Evolutionary conservation across 805 yeast species (phyloP).

Genomic region (Spathaspora gorwiae): DNA sequence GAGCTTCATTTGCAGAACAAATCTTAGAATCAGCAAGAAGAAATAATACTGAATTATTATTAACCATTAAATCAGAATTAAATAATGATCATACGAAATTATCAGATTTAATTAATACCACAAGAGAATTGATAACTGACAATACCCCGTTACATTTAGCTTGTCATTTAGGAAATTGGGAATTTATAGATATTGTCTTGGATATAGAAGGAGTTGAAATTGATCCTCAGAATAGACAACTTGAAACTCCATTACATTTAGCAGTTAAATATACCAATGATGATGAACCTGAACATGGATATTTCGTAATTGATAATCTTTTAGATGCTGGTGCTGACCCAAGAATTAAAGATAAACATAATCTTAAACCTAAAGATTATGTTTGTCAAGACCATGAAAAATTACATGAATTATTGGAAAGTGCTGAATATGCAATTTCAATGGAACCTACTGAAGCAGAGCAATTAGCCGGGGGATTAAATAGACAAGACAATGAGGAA

Average conservation of each 20-base stretch:
- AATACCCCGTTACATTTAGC: slow-evolving; percentile 81
- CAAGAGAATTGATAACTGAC: slow-evolving; percentile 67
- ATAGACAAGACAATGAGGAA: slow-evolving; percentile 28
- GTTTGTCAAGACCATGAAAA: slow-evolving; percentile 51
- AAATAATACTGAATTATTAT: slow-evolving; percentile 74
- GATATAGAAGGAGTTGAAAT: slow-evolving; percentile 90
- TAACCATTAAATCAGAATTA: slow-evolving; percentile 46
- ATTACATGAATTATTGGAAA: slow-evolving; percentile 61
- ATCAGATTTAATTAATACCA: slow-evolving; percentile 54
- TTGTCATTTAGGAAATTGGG: slow-evolving; percentile 78
- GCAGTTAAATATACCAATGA: slow-evolving; percentile 68
- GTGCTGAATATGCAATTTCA: slow-evolving; percentile 74
- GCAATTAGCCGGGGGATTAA: slow-evolving; percentile 20
- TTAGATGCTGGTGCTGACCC: slow-evolving; percentile 92
- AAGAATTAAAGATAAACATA: slow-evolving; percentile 38
- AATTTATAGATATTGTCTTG: slow-evolving; percentile 71
- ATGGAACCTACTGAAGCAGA: slow-evolving; percentile 28
- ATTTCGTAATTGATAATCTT: slow-evolving; percentile 70
- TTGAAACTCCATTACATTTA: slow-evolving; percentile 85
- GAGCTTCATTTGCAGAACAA: slow-evolving; percentile 75
- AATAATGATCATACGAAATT: slow-evolving; percentile 36
- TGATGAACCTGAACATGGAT: slow-evolving; percentile 82
- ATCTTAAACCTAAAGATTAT: slow-evolving; percentile 73
- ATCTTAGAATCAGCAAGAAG: slow-evolving; percentile 83
- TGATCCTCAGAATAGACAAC: slow-evolving; percentile 73